Conservation (phyloP, 192 early-diverging fungal genomes). For the Lunasporangiospora selenospora region DNA sequence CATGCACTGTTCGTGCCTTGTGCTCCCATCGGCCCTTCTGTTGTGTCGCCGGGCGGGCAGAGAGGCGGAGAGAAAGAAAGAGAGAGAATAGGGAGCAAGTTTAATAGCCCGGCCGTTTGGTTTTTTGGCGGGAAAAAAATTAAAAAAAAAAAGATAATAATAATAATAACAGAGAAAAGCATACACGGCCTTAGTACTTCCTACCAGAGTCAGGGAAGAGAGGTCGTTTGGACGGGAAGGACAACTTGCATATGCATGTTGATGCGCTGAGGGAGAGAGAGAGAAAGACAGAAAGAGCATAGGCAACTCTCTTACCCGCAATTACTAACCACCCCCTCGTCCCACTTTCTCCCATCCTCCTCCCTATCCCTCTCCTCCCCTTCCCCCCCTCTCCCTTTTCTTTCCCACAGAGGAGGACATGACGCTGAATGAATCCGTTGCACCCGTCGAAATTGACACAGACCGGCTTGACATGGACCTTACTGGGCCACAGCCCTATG, state of each 20-base stretch:
- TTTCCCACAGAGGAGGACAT: conserved; percentile 33
- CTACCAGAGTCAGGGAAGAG: neutral
- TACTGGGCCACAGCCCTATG: neutral
- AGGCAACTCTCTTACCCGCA: neutral
- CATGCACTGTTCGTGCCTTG: neutral
- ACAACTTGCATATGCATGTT: neutral
- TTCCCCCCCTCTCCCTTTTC: neutral
- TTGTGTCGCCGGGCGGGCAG: neutral
- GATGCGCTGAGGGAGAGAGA: neutral
- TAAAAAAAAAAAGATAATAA: conserved; percentile 1
- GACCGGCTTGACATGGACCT: conserved; percentile 24
- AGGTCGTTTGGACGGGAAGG: neutral
- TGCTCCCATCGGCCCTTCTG: neutral
- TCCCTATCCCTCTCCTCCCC: neutral
- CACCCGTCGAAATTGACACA: conserved; percentile 8
- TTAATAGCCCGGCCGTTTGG: neutral
- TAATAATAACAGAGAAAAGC: neutral
- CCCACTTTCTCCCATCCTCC: neutral
- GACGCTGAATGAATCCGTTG: conserved; percentile 33
- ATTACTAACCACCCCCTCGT: neutral
- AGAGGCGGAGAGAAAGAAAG: neutral
- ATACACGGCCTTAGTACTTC: conserved; percentile 1
- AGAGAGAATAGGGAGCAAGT: neutral
- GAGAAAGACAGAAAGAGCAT: neutral
- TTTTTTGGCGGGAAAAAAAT: conserved; percentile 35